Base-by-base conservation (phyloP, 768 basidiomycete genomes). In the Amanita exitialis region DNA sequence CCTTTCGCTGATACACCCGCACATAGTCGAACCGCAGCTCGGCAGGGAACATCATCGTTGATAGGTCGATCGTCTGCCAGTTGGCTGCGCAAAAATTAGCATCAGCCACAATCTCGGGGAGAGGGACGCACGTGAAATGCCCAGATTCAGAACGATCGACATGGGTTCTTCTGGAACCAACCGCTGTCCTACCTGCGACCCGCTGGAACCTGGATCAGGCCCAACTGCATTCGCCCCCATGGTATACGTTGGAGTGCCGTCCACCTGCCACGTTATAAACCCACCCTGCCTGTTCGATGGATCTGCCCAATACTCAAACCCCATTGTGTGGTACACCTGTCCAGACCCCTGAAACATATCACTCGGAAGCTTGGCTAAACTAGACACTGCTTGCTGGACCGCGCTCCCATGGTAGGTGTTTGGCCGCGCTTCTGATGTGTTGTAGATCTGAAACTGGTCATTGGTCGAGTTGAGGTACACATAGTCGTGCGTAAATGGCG, bases 11-110 rank as follows among this genome's bases (percentile, higher is more conserved):
- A 63, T 90, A 92, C 16, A 92, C 83, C 21, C 89, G 75, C 36
- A 91, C 81, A 61, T 90, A 91, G 63, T 92, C 87, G 34, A 90
- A 66, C 36, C 75, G 69, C 70, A 89, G 74, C 57, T 80, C 77
- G 0, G 80, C 76, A 0, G 87, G 87, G 73, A 87, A 88, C 20
- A 65, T 62, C 72, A 89, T 72, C 38, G 82, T 74, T 20, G 68
- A 49, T 37, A 73, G 52, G 49, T 83, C 75, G 53, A 74, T 72
- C 3, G 66, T 65, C 54, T 89, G 86, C 80, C 89, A 91, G 57
- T 78, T 81, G 28, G 71, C 80, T 74, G 59, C 23, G 47, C 35
- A 54, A 35, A 20, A 15, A 37, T 39, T 7, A 15, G 0, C 16
- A 34, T 36, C 18, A 10, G 12, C 5, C 8, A 49, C 28, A n/a